A percentile compares a stretch with the other conserved stretches of the same genome.
phyloP scores from a whole-genome alignment of 2,329 filamentous ascomycete species.

The Aspergillus tamarii region DNA sequence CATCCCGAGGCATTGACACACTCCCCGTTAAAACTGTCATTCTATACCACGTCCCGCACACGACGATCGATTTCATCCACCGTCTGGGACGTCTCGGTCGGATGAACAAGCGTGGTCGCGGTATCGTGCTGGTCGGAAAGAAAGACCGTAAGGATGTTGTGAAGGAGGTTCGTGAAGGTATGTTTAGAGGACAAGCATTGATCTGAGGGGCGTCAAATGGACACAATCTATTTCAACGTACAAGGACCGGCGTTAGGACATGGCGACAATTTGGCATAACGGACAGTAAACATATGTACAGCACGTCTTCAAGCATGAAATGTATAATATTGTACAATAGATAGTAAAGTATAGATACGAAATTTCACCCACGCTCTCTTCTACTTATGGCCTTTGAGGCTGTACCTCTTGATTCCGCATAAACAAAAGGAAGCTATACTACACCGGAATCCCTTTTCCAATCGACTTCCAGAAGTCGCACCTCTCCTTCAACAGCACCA shows the following conservation, averaged over 20 bases:
- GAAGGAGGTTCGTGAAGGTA: slow-evolving; percentile 85
- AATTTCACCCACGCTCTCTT: not conserved
- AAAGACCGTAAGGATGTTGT: slow-evolving; percentile 89
- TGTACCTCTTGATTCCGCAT: not conserved
- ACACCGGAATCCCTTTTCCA: slow-evolving; percentile 53
- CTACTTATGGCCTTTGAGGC: not conserved
- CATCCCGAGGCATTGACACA: slow-evolving; percentile 92
- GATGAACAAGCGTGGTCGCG: slow-evolving; percentile 87
- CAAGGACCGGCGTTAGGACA: slow-evolving; percentile 12
- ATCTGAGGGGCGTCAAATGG: slow-evolving; percentile 53
- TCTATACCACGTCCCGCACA: slow-evolving; percentile 96
- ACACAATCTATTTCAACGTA: slow-evolving; percentile 3
- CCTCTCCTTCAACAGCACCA: slow-evolving; percentile 47
- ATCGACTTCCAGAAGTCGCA: slow-evolving; percentile 60
- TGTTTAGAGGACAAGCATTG: slow-evolving; percentile 79
- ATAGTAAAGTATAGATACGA: slow-evolving; percentile 11
- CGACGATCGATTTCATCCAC: slow-evolving; percentile 97
- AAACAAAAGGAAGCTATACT: slow-evolving; percentile 3
- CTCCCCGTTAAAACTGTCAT: slow-evolving; percentile 88
- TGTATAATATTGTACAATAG: slow-evolving; percentile 18
- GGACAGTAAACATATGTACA: slow-evolving; percentile 4
- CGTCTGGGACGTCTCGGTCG: slow-evolving; percentile 87
- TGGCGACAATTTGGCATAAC: not conserved
- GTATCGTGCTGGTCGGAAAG: slow-evolving; percentile 87
- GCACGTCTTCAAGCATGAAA: slow-evolving; percentile 2